Percentiles rank a stretch among this genome's conserved stretches.
phyloP scores from a whole-genome alignment of 371 early-diverging fungal species.

The Mucor saturninus region DNA sequence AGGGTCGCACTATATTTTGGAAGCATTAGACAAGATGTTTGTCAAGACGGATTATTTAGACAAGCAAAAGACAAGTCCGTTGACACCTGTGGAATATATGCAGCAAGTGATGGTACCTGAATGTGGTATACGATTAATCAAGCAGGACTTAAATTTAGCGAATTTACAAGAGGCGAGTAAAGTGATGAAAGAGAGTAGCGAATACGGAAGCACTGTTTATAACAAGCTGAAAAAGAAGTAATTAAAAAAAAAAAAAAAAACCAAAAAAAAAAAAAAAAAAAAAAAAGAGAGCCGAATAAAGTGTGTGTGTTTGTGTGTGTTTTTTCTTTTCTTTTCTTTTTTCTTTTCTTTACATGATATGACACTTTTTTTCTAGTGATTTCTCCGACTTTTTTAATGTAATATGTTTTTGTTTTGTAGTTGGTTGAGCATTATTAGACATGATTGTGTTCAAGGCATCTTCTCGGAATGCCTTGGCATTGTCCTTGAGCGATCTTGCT shows the following conservation, averaged over 20 bases:
- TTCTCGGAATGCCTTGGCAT: conserved; percentile 57
- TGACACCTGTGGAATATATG: conserved; percentile 60
- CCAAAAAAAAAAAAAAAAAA: background rate
- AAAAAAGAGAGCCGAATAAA: no score
- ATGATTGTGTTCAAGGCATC: conserved; percentile 28
- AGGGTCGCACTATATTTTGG: conserved; percentile 49
- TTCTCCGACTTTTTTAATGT: conserved; percentile 23
- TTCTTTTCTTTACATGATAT: conserved; percentile 21
- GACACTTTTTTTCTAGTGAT: conserved; percentile 26
- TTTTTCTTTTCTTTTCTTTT: no score
- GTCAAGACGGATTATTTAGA: conserved; percentile 44
- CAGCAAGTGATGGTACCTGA: conserved; percentile 71
- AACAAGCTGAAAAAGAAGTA: conserved; percentile 24
- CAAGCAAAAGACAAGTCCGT: conserved; percentile 40
- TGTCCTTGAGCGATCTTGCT: conserved; percentile 24
- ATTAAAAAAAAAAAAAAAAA: conserved; percentile 17
- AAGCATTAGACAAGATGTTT: conserved; percentile 41
- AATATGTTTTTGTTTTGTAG: conserved; percentile 24
- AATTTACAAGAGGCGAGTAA: conserved; percentile 41
- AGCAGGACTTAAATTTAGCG: conserved; percentile 40
- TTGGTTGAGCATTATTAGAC: conserved; percentile 6
- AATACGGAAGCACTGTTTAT: conserved; percentile 55
- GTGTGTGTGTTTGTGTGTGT: no score
- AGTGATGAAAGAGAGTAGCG: conserved; percentile 57
- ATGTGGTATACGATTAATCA: conserved; percentile 57